Conservation (phyloP, 768 basidiomycete species). For the Trametes punicea region DNA sequence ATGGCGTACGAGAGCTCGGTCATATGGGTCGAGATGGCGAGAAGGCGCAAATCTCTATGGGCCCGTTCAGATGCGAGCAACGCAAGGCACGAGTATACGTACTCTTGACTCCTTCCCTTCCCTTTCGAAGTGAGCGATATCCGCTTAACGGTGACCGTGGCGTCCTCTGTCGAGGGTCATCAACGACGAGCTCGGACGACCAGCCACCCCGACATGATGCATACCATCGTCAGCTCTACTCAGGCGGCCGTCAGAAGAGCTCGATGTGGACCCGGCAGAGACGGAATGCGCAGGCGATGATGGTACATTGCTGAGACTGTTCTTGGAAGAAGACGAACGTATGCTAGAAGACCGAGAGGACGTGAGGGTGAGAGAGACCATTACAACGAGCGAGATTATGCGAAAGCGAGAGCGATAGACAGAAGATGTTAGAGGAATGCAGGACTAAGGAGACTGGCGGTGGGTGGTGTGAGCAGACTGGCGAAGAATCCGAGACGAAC, state of each 20-base stretch:
- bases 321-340: constrained; percentile 25
- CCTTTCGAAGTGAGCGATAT: constrained; percentile 43
- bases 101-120: constrained; percentile 67
- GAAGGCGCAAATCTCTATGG: constrained; percentile 65
- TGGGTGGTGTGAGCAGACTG: constrained; percentile 17
- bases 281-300: constrained; percentile 26
- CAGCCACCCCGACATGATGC: constrained; percentile 18
- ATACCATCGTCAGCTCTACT: constrained; percentile 63
- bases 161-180: constrained; percentile 50
- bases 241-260: constrained; percentile 48
- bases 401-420: constrained; percentile 20
- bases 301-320: constrained; percentile 26
- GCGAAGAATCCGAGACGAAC: constrained; percentile 19
- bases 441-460: constrained; percentile 15
- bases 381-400: constrained; percentile 23
- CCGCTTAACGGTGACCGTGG: constrained; percentile 62
- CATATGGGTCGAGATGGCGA: constrained; percentile 81
- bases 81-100: constrained; percentile 36
- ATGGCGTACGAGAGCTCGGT: constrained; percentile 85
- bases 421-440: constrained; percentile 7
- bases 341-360: constrained; percentile 24
- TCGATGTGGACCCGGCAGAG: constrained; percentile 21
- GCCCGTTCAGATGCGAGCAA: constrained; percentile 16
- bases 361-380: constrained; percentile 26
- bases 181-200: constrained; percentile 15